Conservation (phyloP, 2,329 filamentous ascomycete genomes). For the Balansia obtecta region DNA sequence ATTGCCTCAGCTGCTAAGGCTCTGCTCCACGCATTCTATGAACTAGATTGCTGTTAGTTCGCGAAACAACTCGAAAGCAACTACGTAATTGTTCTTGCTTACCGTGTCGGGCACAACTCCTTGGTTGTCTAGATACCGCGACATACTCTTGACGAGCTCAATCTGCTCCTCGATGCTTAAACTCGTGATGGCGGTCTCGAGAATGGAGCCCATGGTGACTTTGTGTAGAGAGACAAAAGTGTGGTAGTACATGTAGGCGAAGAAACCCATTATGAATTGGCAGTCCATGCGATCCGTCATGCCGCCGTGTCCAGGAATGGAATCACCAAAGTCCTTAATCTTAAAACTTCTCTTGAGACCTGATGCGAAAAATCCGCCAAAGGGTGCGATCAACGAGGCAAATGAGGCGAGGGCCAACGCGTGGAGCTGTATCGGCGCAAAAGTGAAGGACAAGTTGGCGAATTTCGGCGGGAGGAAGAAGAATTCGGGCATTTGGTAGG, state of each 20-base stretch:
- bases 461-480: constrained; percentile 52
- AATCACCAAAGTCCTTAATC: constrained; percentile 99
- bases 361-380: constrained; percentile 96
- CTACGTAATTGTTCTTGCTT: not conserved
- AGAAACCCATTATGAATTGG: constrained; percentile 99
- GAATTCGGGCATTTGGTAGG: constrained; percentile 60
- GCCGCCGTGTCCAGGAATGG: constrained; percentile 91
- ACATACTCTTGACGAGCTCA: constrained; percentile 58
- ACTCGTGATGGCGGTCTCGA: constrained; percentile 87
- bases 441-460: constrained; percentile 51
- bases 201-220: constrained; percentile 70
- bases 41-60: constrained; percentile 6
- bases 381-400: constrained; percentile 90
- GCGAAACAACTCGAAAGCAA: not conserved
- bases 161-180: constrained; percentile 79
- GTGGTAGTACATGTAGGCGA: constrained; percentile 97
- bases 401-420: constrained; percentile 84
- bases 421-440: constrained; percentile 88
- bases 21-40: constrained; percentile 11
- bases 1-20: constrained; percentile 5
- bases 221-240: constrained; percentile 90
- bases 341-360: constrained; percentile 98
- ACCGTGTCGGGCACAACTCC: constrained; percentile 28
- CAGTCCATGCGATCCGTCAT: constrained; percentile 99
- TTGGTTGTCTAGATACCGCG: constrained; percentile 53